Evolutionary conservation across 768 basidiomycete genomes (phyloP).

Genomic region (Lactifluus pinguis): DNA sequence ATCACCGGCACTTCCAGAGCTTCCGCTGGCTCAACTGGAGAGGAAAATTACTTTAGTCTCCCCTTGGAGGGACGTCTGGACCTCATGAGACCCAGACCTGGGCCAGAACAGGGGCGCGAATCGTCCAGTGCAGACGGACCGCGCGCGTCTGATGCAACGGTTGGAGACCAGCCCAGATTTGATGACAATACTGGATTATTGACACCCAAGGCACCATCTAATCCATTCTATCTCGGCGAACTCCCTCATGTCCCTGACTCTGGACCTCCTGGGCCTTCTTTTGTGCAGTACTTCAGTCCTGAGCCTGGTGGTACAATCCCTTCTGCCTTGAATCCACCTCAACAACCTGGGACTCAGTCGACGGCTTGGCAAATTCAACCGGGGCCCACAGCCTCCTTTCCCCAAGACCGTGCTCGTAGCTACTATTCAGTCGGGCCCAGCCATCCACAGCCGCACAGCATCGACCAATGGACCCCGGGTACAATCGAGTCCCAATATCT

Average conservation of each 20-base stretch:
- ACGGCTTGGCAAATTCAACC: conserved; percentile 6
- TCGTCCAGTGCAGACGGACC: not conserved
- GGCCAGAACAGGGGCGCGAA: conserved; percentile 7
- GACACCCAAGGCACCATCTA: not conserved
- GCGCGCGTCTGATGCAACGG: not conserved
- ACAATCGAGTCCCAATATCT: not conserved
- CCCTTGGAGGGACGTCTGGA: conserved; percentile 87
- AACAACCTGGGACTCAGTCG: conserved; percentile 8
- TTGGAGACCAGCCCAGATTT: not conserved
- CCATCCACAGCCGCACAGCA: not conserved
- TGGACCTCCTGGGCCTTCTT: not conserved
- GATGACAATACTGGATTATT: conserved; percentile 2
- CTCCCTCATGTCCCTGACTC: not conserved
- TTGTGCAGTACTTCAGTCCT: not conserved
- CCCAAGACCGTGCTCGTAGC: conserved; percentile 16
- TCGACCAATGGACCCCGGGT: not conserved
- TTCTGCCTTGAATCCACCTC: conserved; percentile 1
- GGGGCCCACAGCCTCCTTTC: conserved; percentile 20
- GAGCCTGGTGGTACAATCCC: not conserved
- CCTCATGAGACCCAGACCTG: conserved; percentile 55
- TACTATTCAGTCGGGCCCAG: not conserved
- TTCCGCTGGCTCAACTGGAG: conserved; percentile 25
- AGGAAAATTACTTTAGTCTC: conserved; percentile 71
- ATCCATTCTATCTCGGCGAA: not conserved
- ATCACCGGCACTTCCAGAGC: conserved; percentile 20